phyloP scores from a whole-genome alignment of 371 early-diverging fungal genomes.

The Actinomortierella wolfii region DNA sequence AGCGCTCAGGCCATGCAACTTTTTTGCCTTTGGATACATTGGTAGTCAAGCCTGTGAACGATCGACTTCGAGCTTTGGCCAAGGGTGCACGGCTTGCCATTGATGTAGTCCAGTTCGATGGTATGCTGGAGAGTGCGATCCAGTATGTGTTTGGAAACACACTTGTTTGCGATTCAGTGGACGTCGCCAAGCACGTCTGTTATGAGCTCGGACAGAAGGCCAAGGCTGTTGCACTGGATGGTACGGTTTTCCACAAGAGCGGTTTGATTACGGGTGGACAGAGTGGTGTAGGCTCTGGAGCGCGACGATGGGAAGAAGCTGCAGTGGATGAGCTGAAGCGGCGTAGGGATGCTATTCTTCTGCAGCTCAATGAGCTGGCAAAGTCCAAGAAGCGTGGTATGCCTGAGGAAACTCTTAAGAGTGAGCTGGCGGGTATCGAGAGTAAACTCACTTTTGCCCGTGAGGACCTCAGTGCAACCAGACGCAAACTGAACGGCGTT shows the following conservation, averaged over 20 bases:
- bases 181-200: slow-evolving; percentile 85
- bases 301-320: slow-evolving; percentile 86
- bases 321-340: slow-evolving; percentile 78
- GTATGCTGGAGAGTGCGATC: slow-evolving; percentile 77
- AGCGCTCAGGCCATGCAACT: slow-evolving; percentile 89
- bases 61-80: slow-evolving; percentile 75
- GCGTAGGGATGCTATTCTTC: slow-evolving; percentile 70
- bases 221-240: slow-evolving; percentile 94
- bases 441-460: slow-evolving; percentile 58
- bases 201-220: slow-evolving; percentile 81
- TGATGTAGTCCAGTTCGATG: slow-evolving; percentile 88
- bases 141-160: slow-evolving; percentile 89
- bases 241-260: slow-evolving; percentile 92
- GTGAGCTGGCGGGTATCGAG: slow-evolving; percentile 65
- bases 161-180: slow-evolving; percentile 86
- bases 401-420: slow-evolving; percentile 65
- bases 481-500: slow-evolving; percentile 52
- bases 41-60: slow-evolving; percentile 71
- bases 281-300: slow-evolving; percentile 45
- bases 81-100: slow-evolving; percentile 85
- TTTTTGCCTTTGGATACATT: slow-evolving; percentile 95
- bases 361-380: slow-evolving; percentile 73
- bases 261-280: slow-evolving; percentile 95
- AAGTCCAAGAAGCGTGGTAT: slow-evolving; percentile 72
- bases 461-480: slow-evolving; percentile 61